A percentile compares a stretch with the other conserved stretches of the same genome.
These are phyloP conservation scores for Emergomyces africanus DNA, from an alignment of 2,329 filamentous ascomycete species.

Conservation along the genomic window DNA sequence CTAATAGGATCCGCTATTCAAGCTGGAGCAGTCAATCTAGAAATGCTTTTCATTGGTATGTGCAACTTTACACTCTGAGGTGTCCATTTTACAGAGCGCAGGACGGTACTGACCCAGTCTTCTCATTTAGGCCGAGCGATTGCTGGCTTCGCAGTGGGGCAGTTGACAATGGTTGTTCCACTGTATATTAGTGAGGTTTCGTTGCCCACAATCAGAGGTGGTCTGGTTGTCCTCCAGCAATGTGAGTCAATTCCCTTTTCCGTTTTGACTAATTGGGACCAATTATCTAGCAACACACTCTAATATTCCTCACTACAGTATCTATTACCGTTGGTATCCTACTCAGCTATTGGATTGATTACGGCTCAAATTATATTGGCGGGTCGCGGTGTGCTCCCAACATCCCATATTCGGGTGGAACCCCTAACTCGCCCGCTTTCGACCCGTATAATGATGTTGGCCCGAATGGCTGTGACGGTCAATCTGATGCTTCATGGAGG, in stretches of 20 bases:
- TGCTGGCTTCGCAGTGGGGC: slow-evolving; percentile 33
- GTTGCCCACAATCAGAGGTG: slow-evolving; percentile 25
- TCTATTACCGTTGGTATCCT: slow-evolving; percentile 28
- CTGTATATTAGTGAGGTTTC: slow-evolving; percentile 43
- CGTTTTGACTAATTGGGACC: background rate
- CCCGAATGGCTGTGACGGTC: slow-evolving; percentile 35
- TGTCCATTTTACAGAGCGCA: background rate
- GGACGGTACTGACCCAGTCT: background rate
- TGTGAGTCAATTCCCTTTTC: slow-evolving; percentile 14
- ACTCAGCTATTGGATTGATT: slow-evolving; percentile 30
- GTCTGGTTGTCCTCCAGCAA: slow-evolving; percentile 27
- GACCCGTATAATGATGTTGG: slow-evolving; percentile 30
- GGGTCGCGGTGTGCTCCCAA: slow-evolving; percentile 36
- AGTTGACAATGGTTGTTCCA: slow-evolving; percentile 36
- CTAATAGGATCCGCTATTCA: slow-evolving; percentile 38
- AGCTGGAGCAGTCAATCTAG: slow-evolving; percentile 28
- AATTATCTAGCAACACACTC: background rate
- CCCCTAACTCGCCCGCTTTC: slow-evolving; percentile 25
- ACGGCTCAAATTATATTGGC: slow-evolving; percentile 34
- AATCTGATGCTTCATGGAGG: slow-evolving; percentile 37
- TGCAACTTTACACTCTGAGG: background rate
- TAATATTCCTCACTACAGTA: slow-evolving; percentile 27
- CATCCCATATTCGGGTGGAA: slow-evolving; percentile 36
- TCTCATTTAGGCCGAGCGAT: slow-evolving; percentile 25
- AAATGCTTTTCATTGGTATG: slow-evolving; percentile 33